Conservation (phyloP, 768 basidiomycete species). For the Podaxis rugospora region DNA sequence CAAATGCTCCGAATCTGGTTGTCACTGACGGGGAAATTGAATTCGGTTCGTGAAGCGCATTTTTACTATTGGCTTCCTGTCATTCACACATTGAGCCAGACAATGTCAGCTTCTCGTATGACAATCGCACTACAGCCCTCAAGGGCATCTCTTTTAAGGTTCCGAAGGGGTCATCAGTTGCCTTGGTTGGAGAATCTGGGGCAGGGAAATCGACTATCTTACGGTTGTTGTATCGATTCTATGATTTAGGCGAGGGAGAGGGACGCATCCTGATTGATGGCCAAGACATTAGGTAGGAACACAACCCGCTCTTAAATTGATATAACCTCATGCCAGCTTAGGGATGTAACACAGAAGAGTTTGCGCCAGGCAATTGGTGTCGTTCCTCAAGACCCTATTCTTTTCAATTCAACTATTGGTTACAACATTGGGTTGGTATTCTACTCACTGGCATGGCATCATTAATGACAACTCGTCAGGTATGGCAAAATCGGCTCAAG, state of each 20-base stretch:
- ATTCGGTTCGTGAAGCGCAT: constrained; percentile 54
- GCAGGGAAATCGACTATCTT: constrained; percentile 81
- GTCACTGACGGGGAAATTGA: constrained; percentile 78
- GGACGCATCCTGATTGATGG: constrained; percentile 83
- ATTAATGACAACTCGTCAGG: constrained; percentile 25
- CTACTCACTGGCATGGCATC: not conserved
- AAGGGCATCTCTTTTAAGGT: constrained; percentile 84
- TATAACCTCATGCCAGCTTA: constrained; percentile 17
- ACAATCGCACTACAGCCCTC: constrained; percentile 63
- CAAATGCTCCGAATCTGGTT: constrained; percentile 67
- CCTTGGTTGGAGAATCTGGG: constrained; percentile 83
- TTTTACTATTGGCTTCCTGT: not conserved
- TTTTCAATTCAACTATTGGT: constrained; percentile 66
- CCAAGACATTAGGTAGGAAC: constrained; percentile 60
- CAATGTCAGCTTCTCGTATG: constrained; percentile 86
- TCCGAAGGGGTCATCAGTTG: constrained; percentile 82
- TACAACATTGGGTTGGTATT: constrained; percentile 66
- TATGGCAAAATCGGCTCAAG: constrained; percentile 76
- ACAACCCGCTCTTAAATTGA: not conserved
- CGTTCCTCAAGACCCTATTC: constrained; percentile 80
- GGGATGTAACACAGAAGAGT: constrained; percentile 78
- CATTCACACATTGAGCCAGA: constrained; percentile 35
- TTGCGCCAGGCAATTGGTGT: constrained; percentile 82
- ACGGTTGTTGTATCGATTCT: constrained; percentile 89
- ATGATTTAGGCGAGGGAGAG: constrained; percentile 78